These are phyloP conservation scores for Boletellus ananas DNA, from an alignment of 768 basidiomycete species.

Conservation along the genomic window DNA sequence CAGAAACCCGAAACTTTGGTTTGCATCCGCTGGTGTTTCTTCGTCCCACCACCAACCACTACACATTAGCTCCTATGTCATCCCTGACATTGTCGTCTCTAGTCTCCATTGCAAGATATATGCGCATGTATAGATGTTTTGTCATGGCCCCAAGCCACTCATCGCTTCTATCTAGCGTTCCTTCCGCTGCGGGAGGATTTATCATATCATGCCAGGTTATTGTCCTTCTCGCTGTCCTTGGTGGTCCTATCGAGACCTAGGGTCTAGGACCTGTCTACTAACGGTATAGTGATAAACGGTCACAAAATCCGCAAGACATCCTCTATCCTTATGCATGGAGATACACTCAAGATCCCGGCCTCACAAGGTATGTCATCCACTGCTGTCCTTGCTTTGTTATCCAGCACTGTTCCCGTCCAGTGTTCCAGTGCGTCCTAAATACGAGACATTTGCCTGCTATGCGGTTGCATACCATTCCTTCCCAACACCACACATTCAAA, in stretches of 20 bases:
- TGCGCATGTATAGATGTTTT: conserved; percentile 47
- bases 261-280: conserved; percentile 68
- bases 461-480: conserved; percentile 62
- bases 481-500: conserved; percentile 50
- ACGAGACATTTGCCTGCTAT: conserved; percentile 47
- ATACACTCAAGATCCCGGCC: conserved; percentile 62
- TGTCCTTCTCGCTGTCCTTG: neutral
- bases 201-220: conserved; percentile 76
- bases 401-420: conserved; percentile 32
- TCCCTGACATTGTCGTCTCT: conserved; percentile 61
- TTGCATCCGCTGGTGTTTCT: neutral
- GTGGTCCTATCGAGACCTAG: neutral
- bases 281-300: conserved; percentile 69
- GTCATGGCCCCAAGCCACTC: neutral
- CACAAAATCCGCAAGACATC: conserved; percentile 63
- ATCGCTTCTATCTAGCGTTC: conserved; percentile 44
- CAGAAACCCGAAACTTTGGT: conserved; percentile 69
- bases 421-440: conserved; percentile 61
- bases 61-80: conserved; percentile 50
- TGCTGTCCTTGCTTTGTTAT: neutral
- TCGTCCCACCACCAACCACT: neutral
- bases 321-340: conserved; percentile 75
- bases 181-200: conserved; percentile 64
- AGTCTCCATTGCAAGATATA: conserved; percentile 74
- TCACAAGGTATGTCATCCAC: conserved; percentile 48